phyloP scores from a whole-genome alignment of 2,329 filamentous ascomycete species.

The Nemania sp. region DNA sequence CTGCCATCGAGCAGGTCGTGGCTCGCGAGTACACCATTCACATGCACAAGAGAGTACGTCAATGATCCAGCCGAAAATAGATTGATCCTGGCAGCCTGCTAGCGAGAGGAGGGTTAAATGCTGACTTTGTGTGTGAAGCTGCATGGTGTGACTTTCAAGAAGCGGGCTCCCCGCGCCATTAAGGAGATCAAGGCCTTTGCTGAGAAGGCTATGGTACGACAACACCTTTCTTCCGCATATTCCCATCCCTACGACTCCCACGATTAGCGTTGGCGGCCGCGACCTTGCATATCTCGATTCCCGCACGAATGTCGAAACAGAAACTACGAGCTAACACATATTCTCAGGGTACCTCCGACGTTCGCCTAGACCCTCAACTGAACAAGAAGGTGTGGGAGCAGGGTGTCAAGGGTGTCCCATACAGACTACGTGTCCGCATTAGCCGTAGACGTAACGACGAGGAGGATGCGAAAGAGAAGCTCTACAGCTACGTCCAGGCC shows the following conservation, averaged over 20 bases:
- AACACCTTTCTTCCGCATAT: constrained; percentile 10
- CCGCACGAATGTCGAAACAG: neutral
- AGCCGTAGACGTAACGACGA: constrained; percentile 99
- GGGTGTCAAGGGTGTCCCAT: constrained; percentile 98
- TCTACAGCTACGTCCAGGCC: constrained; percentile 99
- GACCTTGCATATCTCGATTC: neutral
- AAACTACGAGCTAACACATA: constrained; percentile 30
- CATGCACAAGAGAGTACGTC: constrained; percentile 97
- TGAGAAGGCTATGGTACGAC: constrained; percentile 89
- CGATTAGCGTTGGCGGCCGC: neutral
- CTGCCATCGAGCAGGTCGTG: constrained; percentile 98
- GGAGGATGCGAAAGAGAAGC: constrained; percentile 99
- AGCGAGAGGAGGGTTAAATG: constrained; percentile 16
- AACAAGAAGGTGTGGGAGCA: constrained; percentile 99
- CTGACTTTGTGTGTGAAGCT: constrained; percentile 62
- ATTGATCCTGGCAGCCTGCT: neutral
- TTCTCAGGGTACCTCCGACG: constrained; percentile 86
- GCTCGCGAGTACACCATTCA: constrained; percentile 99
- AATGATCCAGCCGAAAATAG: constrained; percentile 17
- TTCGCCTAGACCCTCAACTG: constrained; percentile 96
- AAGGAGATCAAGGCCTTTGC: constrained; percentile 99
- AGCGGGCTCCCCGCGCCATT: constrained; percentile 96
- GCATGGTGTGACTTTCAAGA: constrained; percentile 99
- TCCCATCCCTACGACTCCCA: neutral
- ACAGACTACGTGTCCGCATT: constrained; percentile 96